phyloP scores from a whole-genome alignment of 2,329 filamentous ascomycete genomes.

The Shiraia sp. region DNA sequence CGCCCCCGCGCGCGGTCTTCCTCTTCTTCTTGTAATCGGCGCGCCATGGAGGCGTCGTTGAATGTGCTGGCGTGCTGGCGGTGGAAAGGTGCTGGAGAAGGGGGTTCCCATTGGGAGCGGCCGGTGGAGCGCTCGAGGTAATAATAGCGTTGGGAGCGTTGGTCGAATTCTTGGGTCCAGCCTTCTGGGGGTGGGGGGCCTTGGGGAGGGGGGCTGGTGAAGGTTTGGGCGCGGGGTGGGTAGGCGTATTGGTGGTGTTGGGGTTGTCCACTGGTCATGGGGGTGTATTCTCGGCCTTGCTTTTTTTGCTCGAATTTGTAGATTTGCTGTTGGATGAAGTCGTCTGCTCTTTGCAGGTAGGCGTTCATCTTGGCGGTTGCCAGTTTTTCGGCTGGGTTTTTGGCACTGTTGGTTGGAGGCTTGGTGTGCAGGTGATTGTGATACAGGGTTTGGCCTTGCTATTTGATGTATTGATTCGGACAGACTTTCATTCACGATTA shows the following conservation, averaged over 20 bases:
- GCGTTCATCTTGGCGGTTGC: slow-evolving; percentile 13
- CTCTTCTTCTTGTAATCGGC: slow-evolving; percentile 6
- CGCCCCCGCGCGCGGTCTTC: background rate
- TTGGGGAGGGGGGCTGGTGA: slow-evolving; percentile 15
- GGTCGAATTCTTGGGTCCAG: slow-evolving; percentile 66
- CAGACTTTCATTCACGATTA: slow-evolving; percentile 7
- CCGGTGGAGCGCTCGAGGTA: slow-evolving; percentile 65
- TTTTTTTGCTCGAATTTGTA: slow-evolving; percentile 22
- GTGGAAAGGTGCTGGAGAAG: slow-evolving; percentile 13
- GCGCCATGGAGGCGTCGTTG: slow-evolving; percentile 3
- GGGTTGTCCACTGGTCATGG: slow-evolving; percentile 6
- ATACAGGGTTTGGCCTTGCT: background rate
- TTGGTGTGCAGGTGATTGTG: background rate
- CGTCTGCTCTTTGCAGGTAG: slow-evolving; percentile 18
- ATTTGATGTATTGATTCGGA: slow-evolving; percentile 1
- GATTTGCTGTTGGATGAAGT: slow-evolving; percentile 20
- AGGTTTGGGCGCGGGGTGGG: slow-evolving; percentile 3
- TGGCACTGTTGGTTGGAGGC: too few relatives aligned
- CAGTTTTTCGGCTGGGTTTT: background rate
- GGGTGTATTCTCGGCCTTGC: slow-evolving; percentile 4
- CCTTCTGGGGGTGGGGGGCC: slow-evolving; percentile 54
- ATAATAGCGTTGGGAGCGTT: slow-evolving; percentile 63
- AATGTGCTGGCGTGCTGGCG: background rate
- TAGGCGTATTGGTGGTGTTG: slow-evolving; percentile 5
- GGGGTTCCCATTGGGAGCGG: slow-evolving; percentile 63